Conservation (phyloP, 495 filamentous ascomycete genomes). For the Chaetomidium leptoderma region DNA sequence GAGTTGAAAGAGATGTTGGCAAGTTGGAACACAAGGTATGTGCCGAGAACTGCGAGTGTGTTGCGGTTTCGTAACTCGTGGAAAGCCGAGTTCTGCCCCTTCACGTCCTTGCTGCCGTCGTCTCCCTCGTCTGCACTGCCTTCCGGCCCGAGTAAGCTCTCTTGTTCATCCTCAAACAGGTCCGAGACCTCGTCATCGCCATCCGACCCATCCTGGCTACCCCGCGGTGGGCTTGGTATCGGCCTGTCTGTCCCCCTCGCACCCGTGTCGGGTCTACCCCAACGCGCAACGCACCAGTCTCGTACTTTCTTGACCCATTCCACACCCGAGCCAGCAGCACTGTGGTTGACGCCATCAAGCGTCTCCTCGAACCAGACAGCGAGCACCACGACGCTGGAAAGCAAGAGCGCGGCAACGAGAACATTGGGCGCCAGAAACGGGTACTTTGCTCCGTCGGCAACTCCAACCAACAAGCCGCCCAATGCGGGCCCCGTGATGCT, state of each 20-base stretch:
- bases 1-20: constrained; percentile 87
- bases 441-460: constrained; percentile 50
- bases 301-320: background rate
- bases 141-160: constrained; percentile 21
- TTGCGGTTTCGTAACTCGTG: constrained; percentile 65
- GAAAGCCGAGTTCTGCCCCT: constrained; percentile 41
- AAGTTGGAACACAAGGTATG: constrained; percentile 84
- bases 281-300: background rate
- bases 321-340: background rate
- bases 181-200: background rate
- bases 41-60: constrained; percentile 71
- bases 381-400: constrained; percentile 67
- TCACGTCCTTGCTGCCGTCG: constrained; percentile 28
- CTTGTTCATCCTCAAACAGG: constrained; percentile 31
- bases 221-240: background rate
- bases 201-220: too few relatives aligned
- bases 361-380: constrained; percentile 82
- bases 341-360: constrained; percentile 31
- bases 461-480: constrained; percentile 74
- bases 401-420: constrained; percentile 62
- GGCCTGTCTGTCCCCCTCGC: background rate
- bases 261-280: background rate
- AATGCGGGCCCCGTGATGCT: constrained; percentile 87
- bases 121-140: constrained; percentile 26
- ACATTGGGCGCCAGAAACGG: constrained; percentile 87